Evolutionary conservation across 2,329 filamentous ascomycete species (phyloP).

Genomic region (Graphilbum sp.): DNA sequence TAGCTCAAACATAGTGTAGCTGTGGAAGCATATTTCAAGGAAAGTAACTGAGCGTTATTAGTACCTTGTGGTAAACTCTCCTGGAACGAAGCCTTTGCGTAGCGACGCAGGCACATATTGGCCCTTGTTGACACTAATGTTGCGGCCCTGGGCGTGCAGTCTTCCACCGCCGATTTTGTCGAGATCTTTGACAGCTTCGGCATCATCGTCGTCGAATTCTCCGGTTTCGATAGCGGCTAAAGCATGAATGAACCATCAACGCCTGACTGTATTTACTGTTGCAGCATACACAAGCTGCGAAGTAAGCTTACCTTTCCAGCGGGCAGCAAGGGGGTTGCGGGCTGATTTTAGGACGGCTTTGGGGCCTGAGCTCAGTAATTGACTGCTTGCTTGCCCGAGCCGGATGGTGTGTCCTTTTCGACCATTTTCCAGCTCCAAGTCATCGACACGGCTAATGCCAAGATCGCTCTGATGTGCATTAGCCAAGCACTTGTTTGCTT

Average conservation of each 20-base stretch:
- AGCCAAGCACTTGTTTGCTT: background rate
- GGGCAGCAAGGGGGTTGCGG: background rate
- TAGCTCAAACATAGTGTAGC: too few relatives aligned
- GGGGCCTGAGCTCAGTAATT: background rate
- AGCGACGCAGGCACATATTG: too few relatives aligned
- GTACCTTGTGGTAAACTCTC: too few relatives aligned
- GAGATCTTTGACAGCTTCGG: conserved; percentile 8
- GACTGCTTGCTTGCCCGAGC: background rate
- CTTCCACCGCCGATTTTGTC: conserved; percentile 7
- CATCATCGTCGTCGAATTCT: conserved; percentile 10
- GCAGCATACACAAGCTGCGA: background rate
- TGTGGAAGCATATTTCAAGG: too few relatives aligned
- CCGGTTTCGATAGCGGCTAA: conserved; percentile 7
- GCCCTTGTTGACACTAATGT: background rate
- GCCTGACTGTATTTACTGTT: too few relatives aligned
- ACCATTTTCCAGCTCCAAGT: conserved; percentile 9
- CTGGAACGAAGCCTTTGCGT: too few relatives aligned
- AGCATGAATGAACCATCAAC: too few relatives aligned
- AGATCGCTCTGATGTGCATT: conserved; percentile 6
- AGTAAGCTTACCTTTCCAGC: conserved; percentile 4
- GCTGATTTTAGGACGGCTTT: background rate
- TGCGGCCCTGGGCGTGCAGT: conserved; percentile 5
- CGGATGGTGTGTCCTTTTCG: background rate
- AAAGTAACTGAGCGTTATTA: too few relatives aligned
- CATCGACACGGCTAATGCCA: conserved; percentile 6